phyloP scores from a whole-genome alignment of 306 rosid species.

The Fragaria vesca region DNA sequence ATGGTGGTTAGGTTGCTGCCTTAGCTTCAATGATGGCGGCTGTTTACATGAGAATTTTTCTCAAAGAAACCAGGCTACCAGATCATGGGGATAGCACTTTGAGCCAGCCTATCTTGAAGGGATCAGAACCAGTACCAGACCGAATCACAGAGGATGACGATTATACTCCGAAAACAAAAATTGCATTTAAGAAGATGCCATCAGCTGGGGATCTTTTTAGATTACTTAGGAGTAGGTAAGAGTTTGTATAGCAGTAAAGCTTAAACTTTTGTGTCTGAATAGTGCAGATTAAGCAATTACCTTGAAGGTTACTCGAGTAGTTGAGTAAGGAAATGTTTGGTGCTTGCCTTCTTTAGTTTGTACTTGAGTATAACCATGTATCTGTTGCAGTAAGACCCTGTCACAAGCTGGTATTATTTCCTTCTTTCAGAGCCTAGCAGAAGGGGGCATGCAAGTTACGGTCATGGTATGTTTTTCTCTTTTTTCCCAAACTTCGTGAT shows the following conservation, averaged over 20 bases:
- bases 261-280: not conserved
- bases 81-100: conserved; percentile 13
- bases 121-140: conserved; percentile 4
- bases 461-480: conserved; percentile 46
- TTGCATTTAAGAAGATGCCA: conserved; percentile 51
- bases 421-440: conserved; percentile 73
- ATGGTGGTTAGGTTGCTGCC: conserved; percentile 56
- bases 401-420: conserved; percentile 65
- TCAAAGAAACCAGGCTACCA: conserved; percentile 52
- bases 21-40: conserved; percentile 50
- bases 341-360: not conserved
- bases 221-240: conserved; percentile 61
- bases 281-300: not conserved
- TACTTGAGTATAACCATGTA: not conserved
- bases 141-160: conserved; percentile 7
- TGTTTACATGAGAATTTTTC: conserved; percentile 82
- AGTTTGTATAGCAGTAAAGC: not conserved
- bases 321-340: not conserved
- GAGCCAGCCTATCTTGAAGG: conserved; percentile 64
- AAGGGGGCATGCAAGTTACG: conserved; percentile 61
- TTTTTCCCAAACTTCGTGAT: not conserved
- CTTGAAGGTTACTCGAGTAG: not conserved
- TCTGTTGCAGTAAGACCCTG: conserved; percentile 58
- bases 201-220: conserved; percentile 38
- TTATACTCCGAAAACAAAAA: conserved; percentile 19